Evolutionary conservation across 441 rosid genomes (phyloP), one percentile per base, ranked within the genome.

Genomic region (Pelargonium fulgidum): DNA sequence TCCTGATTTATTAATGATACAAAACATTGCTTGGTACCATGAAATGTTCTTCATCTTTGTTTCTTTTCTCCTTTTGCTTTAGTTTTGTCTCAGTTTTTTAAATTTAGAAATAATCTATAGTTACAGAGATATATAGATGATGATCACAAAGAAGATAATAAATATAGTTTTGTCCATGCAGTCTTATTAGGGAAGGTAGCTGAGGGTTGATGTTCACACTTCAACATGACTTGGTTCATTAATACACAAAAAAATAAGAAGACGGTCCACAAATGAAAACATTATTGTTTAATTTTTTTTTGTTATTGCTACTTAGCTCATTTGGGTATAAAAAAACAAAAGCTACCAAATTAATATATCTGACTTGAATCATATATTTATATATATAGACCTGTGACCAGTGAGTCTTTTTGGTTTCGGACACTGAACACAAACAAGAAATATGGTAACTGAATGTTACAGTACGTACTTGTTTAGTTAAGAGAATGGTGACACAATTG

Each of bases 181-280:
- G 16, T 17, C 19, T n/a, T 50, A 50, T 50, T 3, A 13, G 58
- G 58, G 6, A 50, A 50, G 58, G 58, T 50, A 50, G 58, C 58
- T 50, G 58, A 50, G 58, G 58, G n/a, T 50, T 50, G 58, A 50
- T 50, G 58, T 50, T 50, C 5, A 50, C 58, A 50, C 58, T 50
- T 50, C 14, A 50, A 50, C 58, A 50, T n/a, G 58, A 13, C 58
- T 8, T 44, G 33, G 33, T 44, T 44, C 48, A 44, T 12, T 12
- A 44, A 44, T 44, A 12, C 48, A 44, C 48, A 0, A 44, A 12
- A 44, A 44, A 44, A 44, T 44, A 44, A 44, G 10, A 44, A 44
- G 48, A 7, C 10, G 48, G 33, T 26, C 33, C 33, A 26, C 33
- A 26, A 26, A 26, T 26, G 33, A 26, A 26, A 26, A 26, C 33